Evolutionary conservation across 2,329 filamentous ascomycete genomes (phyloP), one percentile per base, ranked within the genome.

Genomic region (Elsinoe necatrix): DNA sequence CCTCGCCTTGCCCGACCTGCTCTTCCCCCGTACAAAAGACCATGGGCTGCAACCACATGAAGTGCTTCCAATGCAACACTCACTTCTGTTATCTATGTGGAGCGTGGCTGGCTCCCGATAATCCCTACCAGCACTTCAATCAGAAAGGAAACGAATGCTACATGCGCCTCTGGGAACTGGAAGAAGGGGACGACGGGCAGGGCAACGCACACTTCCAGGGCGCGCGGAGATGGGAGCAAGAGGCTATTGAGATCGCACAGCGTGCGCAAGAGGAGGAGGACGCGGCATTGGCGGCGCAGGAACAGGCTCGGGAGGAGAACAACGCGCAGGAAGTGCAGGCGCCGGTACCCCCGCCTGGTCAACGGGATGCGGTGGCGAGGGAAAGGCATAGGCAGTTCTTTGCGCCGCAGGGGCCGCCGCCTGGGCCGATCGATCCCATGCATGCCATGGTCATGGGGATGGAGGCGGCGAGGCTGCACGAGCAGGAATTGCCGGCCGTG

Each of bases 11-110:
- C 67, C 91, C 93, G 9, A 92, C 89, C 3, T 98, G 93, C 72
- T 82, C 78, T 27, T 85, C 86, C 0, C 89, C 89, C 0, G 86
- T 85, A 20, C 89, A 95, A 68, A 98, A 98, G 76, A 89, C 86
- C 1, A 84, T 88, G 66, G 93, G 93, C 37, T 98, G 93, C 77
- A 96, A 96, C 71, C 91, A 96, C 71, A 97, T 97, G 90, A 87
- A 85, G 51, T 96, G 92, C 72, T 89, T 86, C 69, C 84, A 88
- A 61, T 98, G 93, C 75, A 79, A 85, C 54, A 87, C 89, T 1
- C 92, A 97, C 70, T 97, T 96, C 69, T 98, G 93, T 74, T 97
- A 97, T 64, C 79, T 97, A 1, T 97, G 93, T 67, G 86, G 86
- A 0, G 80, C 84, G n/a, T 97, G 89, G 87, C 78, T 98, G 41